Evolutionary conservation across 306 rosid species (phyloP).

Genomic region (Dryas drummondii): DNA sequence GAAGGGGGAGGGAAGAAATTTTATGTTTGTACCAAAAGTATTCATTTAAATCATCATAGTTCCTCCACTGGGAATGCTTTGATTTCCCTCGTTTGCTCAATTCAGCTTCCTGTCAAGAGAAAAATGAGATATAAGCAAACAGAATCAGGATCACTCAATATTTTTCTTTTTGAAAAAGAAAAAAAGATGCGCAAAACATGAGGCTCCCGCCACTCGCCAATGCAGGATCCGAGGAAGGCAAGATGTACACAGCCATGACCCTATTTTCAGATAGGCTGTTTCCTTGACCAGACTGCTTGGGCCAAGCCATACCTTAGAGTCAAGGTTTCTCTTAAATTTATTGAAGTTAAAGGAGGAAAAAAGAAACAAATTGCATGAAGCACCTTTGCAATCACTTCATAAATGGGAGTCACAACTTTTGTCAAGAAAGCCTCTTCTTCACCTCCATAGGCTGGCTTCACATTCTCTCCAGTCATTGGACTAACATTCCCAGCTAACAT

Average conservation of each 20-base stretch:
- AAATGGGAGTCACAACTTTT: constrained; percentile 94
- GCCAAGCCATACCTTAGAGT: neutral
- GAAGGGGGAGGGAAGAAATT: constrained; percentile 5
- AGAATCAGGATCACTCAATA: neutral
- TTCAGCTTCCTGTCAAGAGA: constrained; percentile 70
- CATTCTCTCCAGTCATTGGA: constrained; percentile 96
- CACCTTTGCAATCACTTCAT: constrained; percentile 90
- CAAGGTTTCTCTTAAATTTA: constrained; percentile 11
- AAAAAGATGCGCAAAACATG: neutral
- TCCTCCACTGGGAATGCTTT: constrained; percentile 99
- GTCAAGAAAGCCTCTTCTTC: constrained; percentile 86
- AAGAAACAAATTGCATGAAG: constrained; percentile 12
- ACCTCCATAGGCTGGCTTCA: constrained; percentile 98
- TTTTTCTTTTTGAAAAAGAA: neutral
- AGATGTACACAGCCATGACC: neutral
- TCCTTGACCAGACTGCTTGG: neutral
- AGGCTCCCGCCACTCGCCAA: neutral
- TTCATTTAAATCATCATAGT: constrained; percentile 94
- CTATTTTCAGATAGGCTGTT: neutral
- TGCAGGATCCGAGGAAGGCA: neutral
- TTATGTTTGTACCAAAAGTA: constrained; percentile 71
- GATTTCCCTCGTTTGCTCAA: constrained; percentile 80
- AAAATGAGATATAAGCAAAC: constrained; percentile 21
- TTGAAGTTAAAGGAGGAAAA: neutral
- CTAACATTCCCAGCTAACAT: constrained; percentile 98